These are phyloP conservation scores for Apiospora kogelbergensis DNA, from an alignment of 2,329 filamentous ascomycete genomes.

Conservation along the genomic window DNA sequence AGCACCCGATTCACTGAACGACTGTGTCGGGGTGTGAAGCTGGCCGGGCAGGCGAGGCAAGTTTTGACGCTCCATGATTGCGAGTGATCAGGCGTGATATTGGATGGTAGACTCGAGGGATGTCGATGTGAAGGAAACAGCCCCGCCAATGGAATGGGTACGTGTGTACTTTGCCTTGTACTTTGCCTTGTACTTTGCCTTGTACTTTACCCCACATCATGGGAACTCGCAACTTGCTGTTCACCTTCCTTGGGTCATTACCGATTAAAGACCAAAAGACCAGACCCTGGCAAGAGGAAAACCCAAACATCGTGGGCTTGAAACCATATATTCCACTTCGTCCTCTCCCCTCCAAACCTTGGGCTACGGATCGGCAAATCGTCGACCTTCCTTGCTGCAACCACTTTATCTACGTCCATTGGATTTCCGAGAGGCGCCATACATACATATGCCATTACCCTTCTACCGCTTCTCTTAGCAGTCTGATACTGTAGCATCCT, in stretches of 20 bases:
- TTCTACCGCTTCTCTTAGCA: not conserved
- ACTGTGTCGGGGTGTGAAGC: slow-evolving; percentile 31
- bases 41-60: slow-evolving; percentile 20
- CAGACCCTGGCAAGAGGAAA: not conserved
- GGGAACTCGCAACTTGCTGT: not conserved
- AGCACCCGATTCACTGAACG: slow-evolving; percentile 25
- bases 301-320: not conserved
- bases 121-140: not conserved
- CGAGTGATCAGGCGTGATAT: slow-evolving; percentile 16
- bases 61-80: slow-evolving; percentile 21
- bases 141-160: not conserved
- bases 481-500: not conserved
- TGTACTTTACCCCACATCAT: not conserved
- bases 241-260: not conserved
- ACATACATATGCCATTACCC: too few relatives aligned
- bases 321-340: not conserved
- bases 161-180: not conserved
- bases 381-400: not conserved
- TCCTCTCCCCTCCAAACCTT: not conserved
- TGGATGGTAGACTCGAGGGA: too few relatives aligned
- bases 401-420: not conserved
- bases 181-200: too few relatives aligned
- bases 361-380: not conserved
- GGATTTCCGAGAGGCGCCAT: not conserved
- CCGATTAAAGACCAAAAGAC: too few relatives aligned